Conservation (phyloP, 345 rosid genomes). For the Gossypium mustelinum region DNA sequence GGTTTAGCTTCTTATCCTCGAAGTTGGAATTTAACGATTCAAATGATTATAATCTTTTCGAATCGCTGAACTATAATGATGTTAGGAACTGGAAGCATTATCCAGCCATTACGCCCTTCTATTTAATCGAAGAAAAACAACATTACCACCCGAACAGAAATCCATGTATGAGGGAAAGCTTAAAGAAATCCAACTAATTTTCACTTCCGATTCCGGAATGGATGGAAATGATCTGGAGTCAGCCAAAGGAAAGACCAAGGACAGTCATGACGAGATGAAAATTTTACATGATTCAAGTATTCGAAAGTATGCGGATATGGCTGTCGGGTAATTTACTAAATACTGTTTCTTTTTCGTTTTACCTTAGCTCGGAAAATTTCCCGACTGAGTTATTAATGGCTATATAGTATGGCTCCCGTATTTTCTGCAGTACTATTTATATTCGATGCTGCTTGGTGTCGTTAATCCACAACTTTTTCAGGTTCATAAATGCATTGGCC, state of each 20-base stretch:
- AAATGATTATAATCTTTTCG: constrained; percentile 19
- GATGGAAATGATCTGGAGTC: constrained; percentile 47
- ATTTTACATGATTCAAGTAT: constrained; percentile 65
- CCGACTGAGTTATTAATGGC: neutral
- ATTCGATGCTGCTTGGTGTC: too few relatives aligned
- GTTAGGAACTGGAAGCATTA: constrained; percentile 91
- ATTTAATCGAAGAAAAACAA: constrained; percentile 77
- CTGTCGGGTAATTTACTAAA: constrained; percentile 66
- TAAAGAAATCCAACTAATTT: constrained; percentile 75
- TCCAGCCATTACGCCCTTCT: constrained; percentile 76
- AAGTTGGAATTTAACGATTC: constrained; percentile 15
- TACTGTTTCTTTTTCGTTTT: constrained; percentile 4
- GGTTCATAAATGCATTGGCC: constrained; percentile 71
- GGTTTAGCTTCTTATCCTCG: constrained; percentile 40
- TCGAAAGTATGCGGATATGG: constrained; percentile 94
- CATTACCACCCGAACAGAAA: constrained; percentile 60
- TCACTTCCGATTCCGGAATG: constrained; percentile 49
- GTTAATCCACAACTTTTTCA: constrained; percentile 29
- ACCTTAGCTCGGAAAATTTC: neutral
- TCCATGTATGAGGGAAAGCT: constrained; percentile 64
- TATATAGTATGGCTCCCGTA: neutral
- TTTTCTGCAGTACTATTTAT: neutral
- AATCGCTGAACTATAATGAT: constrained; percentile 21
- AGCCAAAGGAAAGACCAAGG: constrained; percentile 81
- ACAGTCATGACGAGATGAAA: constrained; percentile 65